phyloP scores from a whole-genome alignment of 2,329 filamentous ascomycete species.

The Sporothrix euskadiensis region DNA sequence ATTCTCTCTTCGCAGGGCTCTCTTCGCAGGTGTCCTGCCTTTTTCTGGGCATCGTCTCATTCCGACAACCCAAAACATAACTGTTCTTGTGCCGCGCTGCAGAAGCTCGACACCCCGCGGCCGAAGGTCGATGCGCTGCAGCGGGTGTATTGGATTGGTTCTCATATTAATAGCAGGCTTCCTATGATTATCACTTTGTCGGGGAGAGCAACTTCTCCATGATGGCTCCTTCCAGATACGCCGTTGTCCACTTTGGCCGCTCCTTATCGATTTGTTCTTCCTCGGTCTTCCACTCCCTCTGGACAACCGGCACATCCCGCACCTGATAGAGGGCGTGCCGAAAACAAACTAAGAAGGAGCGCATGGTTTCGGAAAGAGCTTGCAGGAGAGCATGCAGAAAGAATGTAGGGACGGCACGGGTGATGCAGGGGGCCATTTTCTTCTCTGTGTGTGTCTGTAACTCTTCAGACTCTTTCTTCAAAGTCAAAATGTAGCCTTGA shows the following conservation, averaged over 20 bases:
- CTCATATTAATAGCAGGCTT: not conserved
- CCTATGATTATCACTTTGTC: not conserved
- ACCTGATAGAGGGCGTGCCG: not conserved
- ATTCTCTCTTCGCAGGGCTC: not conserved
- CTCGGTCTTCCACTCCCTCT: conserved; percentile 6
- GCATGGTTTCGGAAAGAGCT: conserved; percentile 8
- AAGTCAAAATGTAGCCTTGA: not conserved
- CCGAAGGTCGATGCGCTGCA: conserved; percentile 9
- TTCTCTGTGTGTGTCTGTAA: not conserved
- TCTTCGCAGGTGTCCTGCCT: not conserved
- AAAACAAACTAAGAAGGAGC: not conserved
- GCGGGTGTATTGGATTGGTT: not conserved
- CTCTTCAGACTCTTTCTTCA: not conserved
- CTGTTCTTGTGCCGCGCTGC: not conserved
- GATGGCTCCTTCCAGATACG: not conserved
- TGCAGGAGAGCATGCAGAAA: not conserved
- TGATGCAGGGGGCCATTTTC: conserved; percentile 6
- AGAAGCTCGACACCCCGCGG: not conserved
- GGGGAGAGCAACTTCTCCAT: not conserved
- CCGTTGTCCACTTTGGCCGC: not conserved
- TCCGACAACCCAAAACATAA: not conserved
- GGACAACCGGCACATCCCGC: conserved; percentile 13
- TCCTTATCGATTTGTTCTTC: not conserved
- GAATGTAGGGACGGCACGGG: not conserved
- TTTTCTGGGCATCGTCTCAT: not conserved